These are phyloP conservation scores for Acanthamoeba sp. DNA, from an alignment of 208 protist genomes.

Conservation along the genomic window DNA sequence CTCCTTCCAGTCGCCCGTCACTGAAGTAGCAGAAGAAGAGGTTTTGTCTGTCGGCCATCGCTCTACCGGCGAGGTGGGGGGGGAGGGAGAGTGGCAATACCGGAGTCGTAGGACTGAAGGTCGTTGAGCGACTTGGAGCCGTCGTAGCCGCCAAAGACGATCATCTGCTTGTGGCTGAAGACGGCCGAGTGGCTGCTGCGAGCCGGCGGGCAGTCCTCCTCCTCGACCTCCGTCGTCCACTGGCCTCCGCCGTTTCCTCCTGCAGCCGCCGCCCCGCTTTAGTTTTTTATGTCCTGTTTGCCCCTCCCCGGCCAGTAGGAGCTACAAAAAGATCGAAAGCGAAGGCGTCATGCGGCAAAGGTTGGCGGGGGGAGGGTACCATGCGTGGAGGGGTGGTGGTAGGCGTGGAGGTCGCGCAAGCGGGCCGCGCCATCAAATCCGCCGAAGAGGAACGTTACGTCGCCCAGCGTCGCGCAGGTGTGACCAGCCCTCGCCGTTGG, in stretches of 20 bases:
- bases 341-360: background rate
- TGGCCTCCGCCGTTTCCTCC: background rate
- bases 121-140: constrained; percentile 56
- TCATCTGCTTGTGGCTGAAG: constrained; percentile 51
- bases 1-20: constrained; percentile 14
- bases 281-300: background rate
- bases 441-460: constrained; percentile 33
- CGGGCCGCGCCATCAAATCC: background rate
- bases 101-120: constrained; percentile 37
- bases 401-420: constrained; percentile 26
- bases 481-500: constrained; percentile 10
- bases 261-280: background rate
- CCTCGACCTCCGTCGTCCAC: background rate
- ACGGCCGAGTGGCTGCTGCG: constrained; percentile 72
- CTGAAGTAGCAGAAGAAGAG: constrained; percentile 2
- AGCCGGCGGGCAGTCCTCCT: background rate
- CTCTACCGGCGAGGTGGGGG: too few relatives aligned
- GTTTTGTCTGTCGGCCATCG: too few relatives aligned
- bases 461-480: background rate
- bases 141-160: constrained; percentile 81
- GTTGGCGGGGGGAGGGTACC: background rate
- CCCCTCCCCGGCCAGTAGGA: background rate
- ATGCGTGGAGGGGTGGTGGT: constrained; percentile 8
- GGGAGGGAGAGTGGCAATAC: background rate
- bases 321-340: background rate